These are phyloP conservation scores for Taiwanofungus camphoratus DNA, from an alignment of 1,284 basidiomycete species.

Conservation along the genomic window DNA sequence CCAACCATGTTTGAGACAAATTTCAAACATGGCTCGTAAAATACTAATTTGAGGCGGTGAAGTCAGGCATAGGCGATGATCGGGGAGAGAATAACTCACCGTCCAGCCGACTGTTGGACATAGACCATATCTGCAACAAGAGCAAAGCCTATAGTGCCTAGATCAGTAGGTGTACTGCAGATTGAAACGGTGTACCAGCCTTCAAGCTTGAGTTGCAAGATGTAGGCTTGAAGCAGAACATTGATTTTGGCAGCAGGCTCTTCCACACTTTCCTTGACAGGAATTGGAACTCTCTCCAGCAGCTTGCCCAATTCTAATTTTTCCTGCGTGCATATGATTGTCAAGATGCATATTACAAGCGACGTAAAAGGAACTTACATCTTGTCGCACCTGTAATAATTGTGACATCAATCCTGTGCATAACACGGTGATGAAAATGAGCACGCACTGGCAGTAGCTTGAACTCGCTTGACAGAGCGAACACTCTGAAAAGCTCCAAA, in stretches of 20 bases:
- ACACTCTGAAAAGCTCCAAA: slow-evolving; percentile 94
- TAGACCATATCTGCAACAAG: slow-evolving; percentile 99
- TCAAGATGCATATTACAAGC: slow-evolving; percentile 39
- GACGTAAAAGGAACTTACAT: slow-evolving; percentile 38
- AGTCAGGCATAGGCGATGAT: background rate
- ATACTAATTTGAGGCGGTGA: slow-evolving; percentile 49
- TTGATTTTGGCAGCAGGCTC: slow-evolving; percentile 98
- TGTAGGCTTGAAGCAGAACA: slow-evolving; percentile 91
- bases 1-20: slow-evolving; percentile 98
- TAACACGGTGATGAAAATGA: background rate
- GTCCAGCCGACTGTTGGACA: slow-evolving; percentile 87
- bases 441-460: slow-evolving; percentile 73
- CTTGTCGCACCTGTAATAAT: slow-evolving; percentile 35
- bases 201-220: slow-evolving; percentile 91
- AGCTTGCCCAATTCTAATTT: slow-evolving; percentile 92
- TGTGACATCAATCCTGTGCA: no score
- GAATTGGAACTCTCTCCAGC: slow-evolving; percentile 93
- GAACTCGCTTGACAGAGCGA: slow-evolving; percentile 96
- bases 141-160: slow-evolving; percentile 62
- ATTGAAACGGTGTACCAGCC: no score
- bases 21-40: slow-evolving; percentile 96
- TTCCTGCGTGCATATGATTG: slow-evolving; percentile 40
- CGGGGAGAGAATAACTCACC: slow-evolving; percentile 40
- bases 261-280: slow-evolving; percentile 95
- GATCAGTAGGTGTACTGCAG: no score